Conservation (phyloP, 208 protist species). For the Leishmania braziliensis region DNA sequence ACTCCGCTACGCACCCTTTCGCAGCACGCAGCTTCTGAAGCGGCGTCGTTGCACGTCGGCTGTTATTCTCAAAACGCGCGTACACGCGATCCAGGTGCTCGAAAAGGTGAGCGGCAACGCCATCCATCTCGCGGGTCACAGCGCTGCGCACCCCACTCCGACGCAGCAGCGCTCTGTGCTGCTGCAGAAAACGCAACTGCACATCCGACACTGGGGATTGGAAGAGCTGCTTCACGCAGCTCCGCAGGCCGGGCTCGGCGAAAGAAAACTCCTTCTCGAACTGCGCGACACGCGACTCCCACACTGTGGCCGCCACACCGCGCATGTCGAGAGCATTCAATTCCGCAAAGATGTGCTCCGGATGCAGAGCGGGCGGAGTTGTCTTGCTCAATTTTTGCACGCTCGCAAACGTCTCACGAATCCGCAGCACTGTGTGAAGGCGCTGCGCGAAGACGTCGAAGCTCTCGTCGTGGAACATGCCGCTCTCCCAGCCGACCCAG, state of each 20-base stretch:
- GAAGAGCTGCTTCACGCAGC: conserved; percentile 66
- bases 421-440: conserved; percentile 68
- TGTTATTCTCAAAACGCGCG: conserved; percentile 67
- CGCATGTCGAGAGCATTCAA: conserved; percentile 68
- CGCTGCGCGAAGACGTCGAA: conserved; percentile 66
- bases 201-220: conserved; percentile 32
- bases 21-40: conserved; percentile 68
- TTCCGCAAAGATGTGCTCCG: conserved; percentile 78
- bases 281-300: conserved; percentile 55
- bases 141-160: conserved; percentile 50
- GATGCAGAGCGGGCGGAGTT: conserved; percentile 53
- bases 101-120: conserved; percentile 51
- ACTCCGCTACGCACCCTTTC: conserved; percentile 68
- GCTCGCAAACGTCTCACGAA: conserved; percentile 65
- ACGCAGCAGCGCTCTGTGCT: conserved; percentile 64
- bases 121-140: conserved; percentile 56
- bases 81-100: conserved; percentile 60
- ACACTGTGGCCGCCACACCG: conserved; percentile 39
- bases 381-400: conserved; percentile 41
- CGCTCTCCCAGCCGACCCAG: conserved; percentile 80
- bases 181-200: conserved; percentile 49
- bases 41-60: conserved; percentile 57
- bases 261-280: conserved; percentile 90
- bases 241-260: conserved; percentile 70
- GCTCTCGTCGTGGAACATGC: conserved; percentile 72